These are phyloP conservation scores for Skeletonema tropicum DNA, from an alignment of 108 stramenopile genomes.

Conservation along the genomic window DNA sequence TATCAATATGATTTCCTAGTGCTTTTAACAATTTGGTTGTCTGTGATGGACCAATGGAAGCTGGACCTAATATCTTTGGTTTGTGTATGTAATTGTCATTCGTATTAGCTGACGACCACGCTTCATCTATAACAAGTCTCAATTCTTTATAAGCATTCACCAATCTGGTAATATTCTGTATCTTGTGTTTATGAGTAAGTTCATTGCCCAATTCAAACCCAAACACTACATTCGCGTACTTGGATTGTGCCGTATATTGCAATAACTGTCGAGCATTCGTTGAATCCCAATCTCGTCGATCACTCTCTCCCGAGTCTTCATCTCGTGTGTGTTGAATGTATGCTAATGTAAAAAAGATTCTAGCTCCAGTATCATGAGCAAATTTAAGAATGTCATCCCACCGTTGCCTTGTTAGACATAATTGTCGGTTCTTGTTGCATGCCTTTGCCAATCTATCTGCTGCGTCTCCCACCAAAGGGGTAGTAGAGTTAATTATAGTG, in stretches of 20 bases:
- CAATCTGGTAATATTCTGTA: slow-evolving; percentile 28
- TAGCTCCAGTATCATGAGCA: slow-evolving; percentile 25
- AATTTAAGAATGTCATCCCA: slow-evolving; percentile 38
- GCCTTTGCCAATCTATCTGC: not conserved
- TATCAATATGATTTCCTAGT: slow-evolving; percentile 29
- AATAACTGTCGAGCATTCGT: slow-evolving; percentile 23
- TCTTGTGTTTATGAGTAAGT: slow-evolving; percentile 32
- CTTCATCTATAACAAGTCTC: slow-evolving; percentile 31
- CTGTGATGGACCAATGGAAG: slow-evolving; percentile 23
- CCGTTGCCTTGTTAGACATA: slow-evolving; percentile 24
- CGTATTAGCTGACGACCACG: slow-evolving; percentile 16
- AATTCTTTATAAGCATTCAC: slow-evolving; percentile 39
- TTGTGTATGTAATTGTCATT: not conserved
- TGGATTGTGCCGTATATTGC: slow-evolving; percentile 23
- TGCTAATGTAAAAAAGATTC: slow-evolving; percentile 39
- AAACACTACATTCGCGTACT: slow-evolving; percentile 16
- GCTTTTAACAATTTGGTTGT: slow-evolving; percentile 7
- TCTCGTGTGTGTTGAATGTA: slow-evolving; percentile 35
- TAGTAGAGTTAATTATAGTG: no score
- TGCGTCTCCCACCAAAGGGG: not conserved
- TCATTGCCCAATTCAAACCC: slow-evolving; percentile 50
- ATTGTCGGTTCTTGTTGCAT: slow-evolving; percentile 13
- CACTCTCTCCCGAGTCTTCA: slow-evolving; percentile 12
- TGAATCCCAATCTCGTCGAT: slow-evolving; percentile 38
- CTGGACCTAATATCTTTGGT: slow-evolving; percentile 36